A percentile compares a stretch with the other conserved stretches of the same genome.
These are phyloP conservation scores for Cordia subcordata DNA, from an alignment of 257 asterid genomes.

Conservation along the genomic window DNA sequence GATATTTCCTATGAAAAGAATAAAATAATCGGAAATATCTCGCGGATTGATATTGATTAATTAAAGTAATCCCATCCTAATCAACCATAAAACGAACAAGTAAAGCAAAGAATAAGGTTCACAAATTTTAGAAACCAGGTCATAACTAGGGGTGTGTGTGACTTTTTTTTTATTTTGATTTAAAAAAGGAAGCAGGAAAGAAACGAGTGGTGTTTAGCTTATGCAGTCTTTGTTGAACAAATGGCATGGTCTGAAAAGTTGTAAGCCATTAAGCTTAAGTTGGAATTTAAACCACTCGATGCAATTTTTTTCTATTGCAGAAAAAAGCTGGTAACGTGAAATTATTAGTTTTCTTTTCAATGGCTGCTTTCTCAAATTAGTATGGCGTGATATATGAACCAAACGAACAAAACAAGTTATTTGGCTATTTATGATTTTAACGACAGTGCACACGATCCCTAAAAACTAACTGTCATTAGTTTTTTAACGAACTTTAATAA, in stretches of 20 bases:
- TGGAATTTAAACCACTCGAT: conserved; percentile 13
- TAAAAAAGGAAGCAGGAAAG: no score
- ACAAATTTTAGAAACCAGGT: conserved; percentile 14
- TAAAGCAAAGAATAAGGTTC: conserved; percentile 23
- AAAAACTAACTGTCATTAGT: no score
- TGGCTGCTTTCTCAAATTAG: background rate
- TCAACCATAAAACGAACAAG: background rate
- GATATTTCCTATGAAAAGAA: conserved; percentile 29
- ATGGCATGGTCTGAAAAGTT: background rate
- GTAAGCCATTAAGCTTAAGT: conserved; percentile 7
- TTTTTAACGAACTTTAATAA: no score
- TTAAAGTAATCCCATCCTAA: background rate
- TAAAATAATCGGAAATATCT: conserved; percentile 16
- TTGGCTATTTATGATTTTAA: no score
- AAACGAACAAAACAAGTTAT: no score
- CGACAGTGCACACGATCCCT: no score
- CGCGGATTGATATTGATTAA: background rate
- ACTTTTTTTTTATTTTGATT: no score
- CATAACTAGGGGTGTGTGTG: background rate
- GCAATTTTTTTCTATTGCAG: background rate
- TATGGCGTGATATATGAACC: background rate
- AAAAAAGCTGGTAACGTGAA: no score
- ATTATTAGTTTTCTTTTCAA: no score
- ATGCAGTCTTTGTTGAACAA: conserved; percentile 27
- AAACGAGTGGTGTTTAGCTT: conserved; percentile 27